A percentile compares a stretch with the other conserved stretches of the same genome.
These are phyloP conservation scores for Candida pseudoviswanathii DNA, from an alignment of 1,139 yeast species.

Conservation along the genomic window DNA sequence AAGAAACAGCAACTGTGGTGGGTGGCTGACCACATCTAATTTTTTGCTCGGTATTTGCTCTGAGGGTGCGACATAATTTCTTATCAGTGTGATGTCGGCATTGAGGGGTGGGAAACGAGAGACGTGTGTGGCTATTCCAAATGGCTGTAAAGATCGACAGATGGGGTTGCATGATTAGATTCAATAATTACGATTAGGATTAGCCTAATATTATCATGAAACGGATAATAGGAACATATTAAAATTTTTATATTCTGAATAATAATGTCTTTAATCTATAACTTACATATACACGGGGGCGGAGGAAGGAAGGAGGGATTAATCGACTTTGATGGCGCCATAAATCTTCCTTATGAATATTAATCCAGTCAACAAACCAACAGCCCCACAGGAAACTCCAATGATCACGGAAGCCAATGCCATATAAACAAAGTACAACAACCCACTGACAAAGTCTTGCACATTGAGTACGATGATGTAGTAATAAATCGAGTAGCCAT, in stretches of 20 bases:
- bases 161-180: no score
- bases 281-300: background rate
- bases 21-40: no score
- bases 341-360: conserved; percentile 61
- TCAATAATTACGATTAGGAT: no score
- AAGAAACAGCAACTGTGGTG: no score
- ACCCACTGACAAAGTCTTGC: conserved; percentile 66
- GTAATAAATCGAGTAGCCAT: conserved; percentile 69
- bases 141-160: no score
- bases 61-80: background rate
- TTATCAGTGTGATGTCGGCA: no score
- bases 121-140: no score
- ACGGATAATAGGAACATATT: no score
- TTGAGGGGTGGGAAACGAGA: no score
- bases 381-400: conserved; percentile 75
- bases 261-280: background rate
- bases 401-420: conserved; percentile 62
- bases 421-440: conserved; percentile 74
- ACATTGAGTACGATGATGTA: conserved; percentile 56
- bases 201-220: no score
- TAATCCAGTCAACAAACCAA: conserved; percentile 68
- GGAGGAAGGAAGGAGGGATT: conserved; percentile 2
- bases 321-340: conserved; percentile 61
- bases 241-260: background rate
- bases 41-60: no score